Percentiles rank a stretch among this genome's conserved stretches.
Conservation (phyloP, 1,284 basidiomycete genomes). For the Taiwanofungus camphoratus region DNA sequence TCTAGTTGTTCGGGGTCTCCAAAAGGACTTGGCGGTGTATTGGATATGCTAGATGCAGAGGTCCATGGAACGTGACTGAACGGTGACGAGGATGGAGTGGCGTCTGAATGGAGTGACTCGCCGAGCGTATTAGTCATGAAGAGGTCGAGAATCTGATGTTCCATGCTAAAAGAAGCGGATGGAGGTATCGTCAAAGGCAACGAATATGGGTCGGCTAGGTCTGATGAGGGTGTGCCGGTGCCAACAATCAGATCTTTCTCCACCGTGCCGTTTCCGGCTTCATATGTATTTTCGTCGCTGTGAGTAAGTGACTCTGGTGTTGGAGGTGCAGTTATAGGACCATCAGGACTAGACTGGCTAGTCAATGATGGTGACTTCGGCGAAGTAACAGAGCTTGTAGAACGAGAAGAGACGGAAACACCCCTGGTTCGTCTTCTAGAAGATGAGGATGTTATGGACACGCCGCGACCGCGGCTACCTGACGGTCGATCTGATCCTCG, state of each 20-base stretch:
- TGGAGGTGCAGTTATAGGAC: not conserved
- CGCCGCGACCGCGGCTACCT: slow-evolving; percentile 10
- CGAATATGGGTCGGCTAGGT: slow-evolving; percentile 6
- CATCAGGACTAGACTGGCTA: not conserved
- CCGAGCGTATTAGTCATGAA: slow-evolving; percentile 11
- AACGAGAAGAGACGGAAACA: slow-evolving; percentile 5
- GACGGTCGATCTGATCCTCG: slow-evolving; percentile 16
- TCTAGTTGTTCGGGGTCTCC: slow-evolving; percentile 3
- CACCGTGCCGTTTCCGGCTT: not conserved
- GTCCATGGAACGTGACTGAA: not conserved
- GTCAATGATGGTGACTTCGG: not conserved
- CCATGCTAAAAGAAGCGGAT: slow-evolving; percentile 6
- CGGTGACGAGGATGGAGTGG: not conserved
- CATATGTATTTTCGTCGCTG: slow-evolving; percentile 4
- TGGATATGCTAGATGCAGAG: not conserved
- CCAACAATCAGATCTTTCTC: slow-evolving; percentile 6
- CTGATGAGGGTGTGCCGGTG: slow-evolving; percentile 6
- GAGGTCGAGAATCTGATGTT: slow-evolving; percentile 14
- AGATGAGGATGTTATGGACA: slow-evolving; percentile 11
- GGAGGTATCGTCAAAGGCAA: slow-evolving; percentile 8
- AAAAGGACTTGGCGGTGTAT: slow-evolving; percentile 1
- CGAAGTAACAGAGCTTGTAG: not conserved
- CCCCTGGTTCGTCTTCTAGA: slow-evolving; percentile 14
- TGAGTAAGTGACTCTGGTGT: slow-evolving; percentile 2
- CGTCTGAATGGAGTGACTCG: slow-evolving; percentile 6